Evolutionary conservation across 2,329 filamentous ascomycete genomes (phyloP), one percentile per base, ranked within the genome.

Genomic region (Orbilia quercus): DNA sequence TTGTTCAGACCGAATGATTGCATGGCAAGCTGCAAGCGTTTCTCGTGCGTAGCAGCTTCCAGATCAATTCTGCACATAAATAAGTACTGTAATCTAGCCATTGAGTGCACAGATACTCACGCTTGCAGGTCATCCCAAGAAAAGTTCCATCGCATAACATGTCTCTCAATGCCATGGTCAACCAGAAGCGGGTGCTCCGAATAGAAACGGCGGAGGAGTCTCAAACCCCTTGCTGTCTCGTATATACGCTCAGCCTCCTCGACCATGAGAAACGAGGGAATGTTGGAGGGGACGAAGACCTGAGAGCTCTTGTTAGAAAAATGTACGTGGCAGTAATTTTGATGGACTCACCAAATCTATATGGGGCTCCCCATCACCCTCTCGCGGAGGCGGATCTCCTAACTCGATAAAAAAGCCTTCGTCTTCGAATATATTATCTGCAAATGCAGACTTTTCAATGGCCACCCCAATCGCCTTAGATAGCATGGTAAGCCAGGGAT

Each of bases 211-310:
- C 88, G 86, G 51, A 96, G 83, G 60, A 95, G 88, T 6, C 90
- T 86, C 51, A 96, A 81, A 78, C 90, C 94, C 77, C 86, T 87
- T 2, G 91, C 92, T 2, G 89, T 90, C 79, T 96, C 91, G 75
- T 94, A 93, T n/a, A 95, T 87, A 3, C 84, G 82, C 55, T 86
- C 84, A 1, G 87, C 88, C 75, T 93, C 85, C 66, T 95, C 91
- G 3, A 82, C 79, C 0, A 88, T 85, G 47, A 96, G 84, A 76
- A 95, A 95, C 1, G 84, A 82, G 0, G 91, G 91, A 81, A 95
- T 87, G 74, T 86, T 86, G 25, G 85, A 82, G 20, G 84, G 82
- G 71, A 90, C 87, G 31, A 93, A 84, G 4, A 86, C 81, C 72
- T 77, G 36, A 34, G 40, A 47, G 16, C n/a, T 40, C 3, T 12